Evolutionary conservation across 2,329 filamentous ascomycete genomes (phyloP).

Genomic region (Trichoderma sp.): DNA sequence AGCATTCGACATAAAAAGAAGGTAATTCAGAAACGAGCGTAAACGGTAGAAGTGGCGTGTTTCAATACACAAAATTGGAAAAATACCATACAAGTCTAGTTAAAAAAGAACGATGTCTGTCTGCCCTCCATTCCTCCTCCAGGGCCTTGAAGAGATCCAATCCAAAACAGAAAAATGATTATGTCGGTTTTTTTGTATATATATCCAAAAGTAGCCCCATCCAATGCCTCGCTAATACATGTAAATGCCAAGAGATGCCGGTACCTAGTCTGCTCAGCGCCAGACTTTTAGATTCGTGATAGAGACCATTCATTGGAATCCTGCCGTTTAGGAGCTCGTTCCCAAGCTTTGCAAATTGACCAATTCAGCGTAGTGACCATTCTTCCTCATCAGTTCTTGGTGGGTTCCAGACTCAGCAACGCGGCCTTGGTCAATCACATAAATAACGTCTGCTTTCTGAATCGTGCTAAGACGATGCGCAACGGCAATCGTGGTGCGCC

Average conservation of each 20-base stretch:
- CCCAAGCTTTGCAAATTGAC: constrained; percentile 79
- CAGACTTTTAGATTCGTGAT: neutral
- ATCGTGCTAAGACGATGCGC: constrained; percentile 92
- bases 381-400: constrained; percentile 66
- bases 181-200: neutral
- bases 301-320: neutral
- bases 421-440: constrained; percentile 89
- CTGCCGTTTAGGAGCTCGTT: constrained; percentile 44
- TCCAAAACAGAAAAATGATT: neutral
- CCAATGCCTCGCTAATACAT: neutral
- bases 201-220: neutral
- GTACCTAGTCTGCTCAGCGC: neutral
- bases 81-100: neutral
- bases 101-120: neutral
- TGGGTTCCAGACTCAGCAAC: constrained; percentile 87
- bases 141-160: neutral
- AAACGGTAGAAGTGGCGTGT: neutral
- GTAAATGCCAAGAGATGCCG: neutral
- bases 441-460: constrained; percentile 91
- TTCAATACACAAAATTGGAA: neutral
- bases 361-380: constrained; percentile 74
- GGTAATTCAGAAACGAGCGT: neutral
- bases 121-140: neutral
- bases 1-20: neutral
- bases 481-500: constrained; percentile 88